Base-by-base conservation (phyloP, 1,284 basidiomycete genomes). In the Cutaneotrichosporon sp. region DNA sequence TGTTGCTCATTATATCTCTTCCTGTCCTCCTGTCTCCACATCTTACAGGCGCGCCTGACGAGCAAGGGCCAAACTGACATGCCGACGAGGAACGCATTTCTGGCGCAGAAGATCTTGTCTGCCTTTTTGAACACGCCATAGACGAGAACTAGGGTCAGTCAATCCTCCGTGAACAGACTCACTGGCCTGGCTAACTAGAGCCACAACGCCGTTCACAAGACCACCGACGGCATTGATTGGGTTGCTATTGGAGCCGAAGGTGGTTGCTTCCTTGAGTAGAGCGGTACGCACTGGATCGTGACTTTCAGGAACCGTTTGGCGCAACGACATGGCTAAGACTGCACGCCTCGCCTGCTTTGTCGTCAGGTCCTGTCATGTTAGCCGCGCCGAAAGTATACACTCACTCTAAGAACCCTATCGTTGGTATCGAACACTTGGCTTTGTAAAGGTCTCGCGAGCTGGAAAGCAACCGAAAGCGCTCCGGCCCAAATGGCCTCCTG, bases 281-380 rank as follows among this genome's bases (percentile, higher is more conserved):
- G 90, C 89, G 61, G 87, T 85, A 22, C 89, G 82, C 65, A 83
- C 76, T 36, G 89, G 88, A 71, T 90, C 88, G 57, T 87, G 83
- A 56, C 91, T 82, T 5, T 90, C 88, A 60, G 90, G 90, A 50
- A 90, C 84, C 71, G 92, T 89, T 63, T 91, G 84, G 46, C 86
- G 86, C 26, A 92, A 82, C 64, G 89, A 86, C 68, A 89, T 87
- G 67, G 87, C 84, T 74, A 92, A 84, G 75, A 91, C 90, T 61
- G 87, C 84, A 68, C 87, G 86, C 76, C 91, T 89, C 70, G 91
- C 85, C 53, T 85, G 82, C 73, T 88, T 88, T 26, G 86, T 84
- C 6, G 38, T 56, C 36, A 56, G 26, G 2, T 56, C 55, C 55
- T 42, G 42, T 1, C 6, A 11, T 22, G 26, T 42, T 7, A 60